Conservation (phyloP, 108 stramenopile species). For the Skeletonema marinoi region DNA sequence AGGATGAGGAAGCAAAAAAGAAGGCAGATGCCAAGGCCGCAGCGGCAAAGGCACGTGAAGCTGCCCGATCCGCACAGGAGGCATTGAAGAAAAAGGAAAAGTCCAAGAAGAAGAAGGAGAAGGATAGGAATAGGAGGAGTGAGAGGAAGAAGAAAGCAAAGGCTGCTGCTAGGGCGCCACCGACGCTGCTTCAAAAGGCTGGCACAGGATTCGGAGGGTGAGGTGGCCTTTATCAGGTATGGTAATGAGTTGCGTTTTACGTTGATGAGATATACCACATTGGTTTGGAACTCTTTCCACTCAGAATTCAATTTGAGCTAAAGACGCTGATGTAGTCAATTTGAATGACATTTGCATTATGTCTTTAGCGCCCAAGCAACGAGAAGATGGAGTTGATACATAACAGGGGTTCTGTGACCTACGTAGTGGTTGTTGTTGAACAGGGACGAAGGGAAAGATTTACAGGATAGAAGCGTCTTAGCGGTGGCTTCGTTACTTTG, state of each 20-base stretch:
- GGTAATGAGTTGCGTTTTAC: background rate
- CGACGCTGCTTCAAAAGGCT: constrained; percentile 39
- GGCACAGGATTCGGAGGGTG: constrained; percentile 15
- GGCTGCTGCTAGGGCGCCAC: constrained; percentile 1
- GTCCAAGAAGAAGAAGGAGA: constrained; percentile 23
- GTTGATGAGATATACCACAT: background rate
- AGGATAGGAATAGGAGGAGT: constrained; percentile 7
- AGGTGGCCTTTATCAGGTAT: constrained; percentile 15
- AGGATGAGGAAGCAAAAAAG: constrained; percentile 26
- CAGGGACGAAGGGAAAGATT: background rate
- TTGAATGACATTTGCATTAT: background rate
- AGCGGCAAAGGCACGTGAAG: constrained; percentile 32
- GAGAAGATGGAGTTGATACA: background rate
- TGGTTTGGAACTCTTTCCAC: background rate
- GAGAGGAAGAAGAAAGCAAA: constrained; percentile 9
- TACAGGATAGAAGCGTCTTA: background rate
- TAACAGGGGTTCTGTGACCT: background rate
- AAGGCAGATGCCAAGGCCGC: constrained; percentile 38
- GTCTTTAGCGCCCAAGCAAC: background rate
- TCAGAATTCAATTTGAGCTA: background rate
- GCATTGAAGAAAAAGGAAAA: constrained; percentile 9
- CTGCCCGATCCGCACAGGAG: constrained; percentile 26
- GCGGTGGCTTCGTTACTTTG: background rate
- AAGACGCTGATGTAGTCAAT: background rate
- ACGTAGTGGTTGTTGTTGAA: background rate